Base-by-base conservation (phyloP, 805 yeast species). In the Nakazawaea holstii region DNA sequence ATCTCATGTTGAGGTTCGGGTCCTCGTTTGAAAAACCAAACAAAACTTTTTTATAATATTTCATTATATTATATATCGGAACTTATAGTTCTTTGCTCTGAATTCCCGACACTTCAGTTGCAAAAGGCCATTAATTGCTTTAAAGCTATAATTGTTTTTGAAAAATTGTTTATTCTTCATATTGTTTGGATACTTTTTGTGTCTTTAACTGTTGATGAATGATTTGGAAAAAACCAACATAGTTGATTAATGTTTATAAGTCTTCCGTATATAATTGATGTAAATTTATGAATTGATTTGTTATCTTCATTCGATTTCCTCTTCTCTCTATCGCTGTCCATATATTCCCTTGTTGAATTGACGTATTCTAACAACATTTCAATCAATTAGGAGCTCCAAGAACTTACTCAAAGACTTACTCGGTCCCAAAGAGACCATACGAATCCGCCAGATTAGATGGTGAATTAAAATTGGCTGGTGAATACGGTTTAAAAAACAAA, bases 401-500 rank as follows among this genome's bases (percentile, higher is more conserved):
- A 82, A 89, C 96, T 72, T 86, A 92, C 87, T 92, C 99, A 66
- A 94, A 94, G 90, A 94, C 99, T 70, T 94, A 88, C 89, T 79
- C 97, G 70, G 96, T 92, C 72, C 99, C 99, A 81, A 90, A 88
- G 85, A 89, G 95, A 76, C 97, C 98, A 60, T 94, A 87, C 83
- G 99, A 94, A 81, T 87, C 95, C 63, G 95, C 97, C 75, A 96
- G 99, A 85, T 84, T 94, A 76, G 99, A 94, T 69, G 89, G 96
- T 73, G 99, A 94, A 80, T 87, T 94, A 76, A 92, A 94, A 80
- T 87, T 94, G 72, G 97, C 95, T 70, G 99, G 99, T 83, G 98
- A 94, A 79, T 91, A 78, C 87, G 99, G 99, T 84, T 86, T 94
- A 73, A 92, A 90, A 82, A 94, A 94, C 97, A 94, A 94, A 92